These are phyloP conservation scores for Erythrophleum ivorense DNA, from an alignment of 331 rosid species.

Conservation along the genomic window DNA sequence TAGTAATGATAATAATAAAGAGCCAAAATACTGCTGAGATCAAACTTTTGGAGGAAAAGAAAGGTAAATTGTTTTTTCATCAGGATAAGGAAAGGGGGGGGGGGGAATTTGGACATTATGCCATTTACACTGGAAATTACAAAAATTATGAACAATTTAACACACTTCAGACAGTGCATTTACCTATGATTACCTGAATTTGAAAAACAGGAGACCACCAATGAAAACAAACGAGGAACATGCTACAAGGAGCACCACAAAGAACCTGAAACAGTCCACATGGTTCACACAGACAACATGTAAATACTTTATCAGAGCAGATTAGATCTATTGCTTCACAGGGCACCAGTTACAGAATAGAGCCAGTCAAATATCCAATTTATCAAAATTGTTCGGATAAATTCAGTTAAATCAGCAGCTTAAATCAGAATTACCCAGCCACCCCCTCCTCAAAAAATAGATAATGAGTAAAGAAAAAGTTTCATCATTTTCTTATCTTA, in stretches of 20 bases:
- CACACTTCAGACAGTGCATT: conserved; percentile 30
- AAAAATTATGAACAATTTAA: conserved; percentile 16
- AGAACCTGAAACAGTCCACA: conserved; percentile 68
- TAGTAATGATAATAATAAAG: background rate
- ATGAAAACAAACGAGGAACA: conserved; percentile 83
- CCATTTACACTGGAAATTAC: conserved; percentile 10
- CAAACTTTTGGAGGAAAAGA: background rate
- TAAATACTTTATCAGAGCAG: background rate
- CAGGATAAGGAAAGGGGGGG: background rate
- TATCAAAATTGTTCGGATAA: conserved; percentile 1
- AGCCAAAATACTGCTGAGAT: background rate
- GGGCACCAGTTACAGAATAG: conserved; percentile 24
- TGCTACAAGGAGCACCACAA: conserved; percentile 75
- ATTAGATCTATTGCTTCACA: background rate
- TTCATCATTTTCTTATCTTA: background rate
- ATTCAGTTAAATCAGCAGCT: background rate
- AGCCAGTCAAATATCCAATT: background rate
- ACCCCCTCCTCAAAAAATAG: background rate
- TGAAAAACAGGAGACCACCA: conserved; percentile 90
- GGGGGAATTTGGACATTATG: background rate
- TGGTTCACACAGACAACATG: conserved; percentile 26
- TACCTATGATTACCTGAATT: conserved; percentile 67
- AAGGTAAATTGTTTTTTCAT: background rate
- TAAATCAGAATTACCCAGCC: background rate
- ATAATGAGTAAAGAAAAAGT: background rate